Evolutionary conservation across 2,329 filamentous ascomycete genomes (phyloP), one percentile per base, ranked within the genome.

Genomic region (Fusarium robinianum): DNA sequence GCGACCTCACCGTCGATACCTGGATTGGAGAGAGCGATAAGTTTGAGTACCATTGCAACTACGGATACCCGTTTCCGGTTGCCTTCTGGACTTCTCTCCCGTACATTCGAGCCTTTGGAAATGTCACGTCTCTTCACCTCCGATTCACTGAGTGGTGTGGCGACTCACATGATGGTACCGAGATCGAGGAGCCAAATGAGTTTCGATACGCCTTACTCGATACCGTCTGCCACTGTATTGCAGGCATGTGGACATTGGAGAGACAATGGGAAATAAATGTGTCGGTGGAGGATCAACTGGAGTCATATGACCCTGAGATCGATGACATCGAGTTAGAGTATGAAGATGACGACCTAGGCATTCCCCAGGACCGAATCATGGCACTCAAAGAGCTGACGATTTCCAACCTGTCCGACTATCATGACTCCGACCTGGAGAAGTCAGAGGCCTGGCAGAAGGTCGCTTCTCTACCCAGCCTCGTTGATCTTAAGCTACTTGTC

Each of bases 151-250:
- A 41, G 16, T 27, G n/a, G n/a, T 52, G 41, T 18, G 26, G 35
- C 11, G n/a, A 24, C 2, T 1, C 22, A 9, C 1, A 2, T 3
- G 3, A 6, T 5, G 5, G 1, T 5, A 6, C 11, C 6, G 6
- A 1, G 1, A 26, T 41, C 6, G 45, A 46, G 16, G 48, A 52
- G 17, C 35, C 41, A 1, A 41, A 19, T 21, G 7, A n/a, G 2
- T 43, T 51, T 4, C 16, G 44, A 14, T 49, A 49, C 12, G 29
- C 24, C n/a, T 37, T 54, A 6, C 30, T 54, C 7, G 41, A 52
- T 9, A 46, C 41, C 6, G 19, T 54, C 0, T 46, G 19, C 5
- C 41, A 49, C 18, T 52, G 49, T 15, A 11, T 44, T 3, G 21
- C 33, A 6, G 49, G 51, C 10, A 17, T 44, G 15, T 54, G 49